Conservation (phyloP, 306 rosid species). For the Canavalia ensiformis region DNA sequence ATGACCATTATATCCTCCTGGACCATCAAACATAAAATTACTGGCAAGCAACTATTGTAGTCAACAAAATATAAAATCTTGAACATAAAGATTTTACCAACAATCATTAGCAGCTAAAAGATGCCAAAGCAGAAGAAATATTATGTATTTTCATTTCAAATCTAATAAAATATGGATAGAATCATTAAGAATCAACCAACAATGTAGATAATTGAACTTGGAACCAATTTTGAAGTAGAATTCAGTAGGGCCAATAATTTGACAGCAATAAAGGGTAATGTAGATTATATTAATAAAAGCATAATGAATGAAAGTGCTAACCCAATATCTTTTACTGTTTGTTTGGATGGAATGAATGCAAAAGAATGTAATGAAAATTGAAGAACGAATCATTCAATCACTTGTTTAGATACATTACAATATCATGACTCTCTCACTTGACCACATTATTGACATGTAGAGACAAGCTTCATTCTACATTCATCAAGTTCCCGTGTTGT, state of each 20-base stretch:
- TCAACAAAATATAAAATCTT: conserved; percentile 9
- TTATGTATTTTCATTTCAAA: conserved; percentile 13
- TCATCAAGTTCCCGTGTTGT: background rate
- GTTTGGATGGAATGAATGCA: background rate
- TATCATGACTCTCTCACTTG: background rate
- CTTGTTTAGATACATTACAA: background rate
- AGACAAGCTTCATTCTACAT: background rate
- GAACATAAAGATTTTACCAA: background rate
- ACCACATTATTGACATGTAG: background rate
- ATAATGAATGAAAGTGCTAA: background rate
- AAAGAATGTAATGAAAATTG: background rate
- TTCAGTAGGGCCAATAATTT: background rate
- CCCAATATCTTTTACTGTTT: background rate
- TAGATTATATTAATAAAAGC: background rate
- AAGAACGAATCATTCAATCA: background rate
- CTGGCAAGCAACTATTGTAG: conserved; percentile 4
- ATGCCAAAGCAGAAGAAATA: conserved; percentile 12
- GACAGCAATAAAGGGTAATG: conserved; percentile 4
- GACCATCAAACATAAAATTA: conserved; percentile 10
- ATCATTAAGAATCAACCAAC: background rate
- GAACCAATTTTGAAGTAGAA: background rate
- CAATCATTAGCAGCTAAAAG: conserved; percentile 2
- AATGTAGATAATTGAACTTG: background rate
- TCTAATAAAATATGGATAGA: background rate
- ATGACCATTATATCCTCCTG: background rate